Evolutionary conservation across 2,329 filamentous ascomycete species (phyloP).

Genomic region (Verruconis gallopava): DNA sequence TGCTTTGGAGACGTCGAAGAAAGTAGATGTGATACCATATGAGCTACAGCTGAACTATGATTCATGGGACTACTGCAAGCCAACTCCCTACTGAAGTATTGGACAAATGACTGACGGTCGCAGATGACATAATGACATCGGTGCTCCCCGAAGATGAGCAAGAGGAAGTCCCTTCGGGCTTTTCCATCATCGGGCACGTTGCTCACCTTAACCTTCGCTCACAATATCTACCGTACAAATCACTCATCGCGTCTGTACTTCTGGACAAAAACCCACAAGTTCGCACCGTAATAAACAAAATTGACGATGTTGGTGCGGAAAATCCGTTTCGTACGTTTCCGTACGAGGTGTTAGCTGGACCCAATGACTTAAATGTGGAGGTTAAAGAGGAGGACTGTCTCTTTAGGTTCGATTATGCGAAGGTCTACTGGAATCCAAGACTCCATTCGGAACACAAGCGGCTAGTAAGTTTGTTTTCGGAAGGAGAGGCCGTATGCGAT

Average conservation of each 20-base stretch:
- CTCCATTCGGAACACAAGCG: slow-evolving; percentile 81
- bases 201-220: slow-evolving; percentile 82
- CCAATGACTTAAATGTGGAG: slow-evolving; percentile 70
- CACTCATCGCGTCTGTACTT: slow-evolving; percentile 72
- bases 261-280: slow-evolving; percentile 78
- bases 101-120: slow-evolving; percentile 5
- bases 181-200: slow-evolving; percentile 80
- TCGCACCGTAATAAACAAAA: slow-evolving; percentile 90
- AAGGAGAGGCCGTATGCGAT: slow-evolving; percentile 84
- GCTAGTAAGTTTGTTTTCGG: slow-evolving; percentile 48
- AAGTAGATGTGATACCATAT: slow-evolving; percentile 62
- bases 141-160: slow-evolving; percentile 69
- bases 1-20: slow-evolving; percentile 54
- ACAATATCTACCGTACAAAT: slow-evolving; percentile 72
- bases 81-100: neutral
- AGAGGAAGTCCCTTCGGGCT: slow-evolving; percentile 72
- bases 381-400: slow-evolving; percentile 69
- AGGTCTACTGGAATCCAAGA: slow-evolving; percentile 96
- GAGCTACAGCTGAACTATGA: slow-evolving; percentile 66
- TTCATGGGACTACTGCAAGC: slow-evolving; percentile 67
- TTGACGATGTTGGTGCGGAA: slow-evolving; percentile 71
- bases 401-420: slow-evolving; percentile 90
- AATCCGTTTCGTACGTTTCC: slow-evolving; percentile 83
- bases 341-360: slow-evolving; percentile 79
- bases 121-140: slow-evolving; percentile 69